phyloP scores from a whole-genome alignment of 768 basidiomycete genomes.

The Termitomyces sp. region DNA sequence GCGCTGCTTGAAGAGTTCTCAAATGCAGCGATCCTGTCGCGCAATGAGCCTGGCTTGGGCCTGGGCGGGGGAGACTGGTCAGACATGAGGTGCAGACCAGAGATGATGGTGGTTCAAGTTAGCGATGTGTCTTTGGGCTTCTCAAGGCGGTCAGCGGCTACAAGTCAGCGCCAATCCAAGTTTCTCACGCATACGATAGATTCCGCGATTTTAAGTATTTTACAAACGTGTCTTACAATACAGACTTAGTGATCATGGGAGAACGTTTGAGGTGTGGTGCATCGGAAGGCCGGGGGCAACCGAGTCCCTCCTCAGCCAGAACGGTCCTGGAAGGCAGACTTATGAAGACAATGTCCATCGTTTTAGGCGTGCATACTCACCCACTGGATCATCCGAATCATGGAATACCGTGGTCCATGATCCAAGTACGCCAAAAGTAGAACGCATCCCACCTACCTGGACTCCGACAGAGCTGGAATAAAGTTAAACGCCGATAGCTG shows the following conservation, averaged over 20 bases:
- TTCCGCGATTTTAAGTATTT: not conserved
- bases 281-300: constrained; percentile 8
- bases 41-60: constrained; percentile 71
- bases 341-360: not conserved
- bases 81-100: constrained; percentile 38
- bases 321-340: constrained; percentile 22
- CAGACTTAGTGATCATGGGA: not conserved
- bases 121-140: constrained; percentile 1
- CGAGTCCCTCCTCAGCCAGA: constrained; percentile 25
- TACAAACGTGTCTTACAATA: constrained; percentile 4
- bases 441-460: constrained; percentile 56
- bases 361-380: constrained; percentile 19
- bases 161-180: not conserved
- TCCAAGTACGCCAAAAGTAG: constrained; percentile 53
- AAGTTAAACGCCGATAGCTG: not conserved
- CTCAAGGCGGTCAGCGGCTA: not conserved
- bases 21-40: constrained; percentile 87
- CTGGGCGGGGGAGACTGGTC: constrained; percentile 52
- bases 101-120: constrained; percentile 13
- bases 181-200: not conserved
- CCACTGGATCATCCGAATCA: constrained; percentile 38
- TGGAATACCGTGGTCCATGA: constrained; percentile 43
- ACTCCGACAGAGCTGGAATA: constrained; percentile 51
- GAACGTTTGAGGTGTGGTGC: constrained; percentile 10
- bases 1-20: constrained; percentile 52